Evolutionary conservation across 2,329 filamentous ascomycete species (phyloP).

Genomic region (Diatrype stigma): DNA sequence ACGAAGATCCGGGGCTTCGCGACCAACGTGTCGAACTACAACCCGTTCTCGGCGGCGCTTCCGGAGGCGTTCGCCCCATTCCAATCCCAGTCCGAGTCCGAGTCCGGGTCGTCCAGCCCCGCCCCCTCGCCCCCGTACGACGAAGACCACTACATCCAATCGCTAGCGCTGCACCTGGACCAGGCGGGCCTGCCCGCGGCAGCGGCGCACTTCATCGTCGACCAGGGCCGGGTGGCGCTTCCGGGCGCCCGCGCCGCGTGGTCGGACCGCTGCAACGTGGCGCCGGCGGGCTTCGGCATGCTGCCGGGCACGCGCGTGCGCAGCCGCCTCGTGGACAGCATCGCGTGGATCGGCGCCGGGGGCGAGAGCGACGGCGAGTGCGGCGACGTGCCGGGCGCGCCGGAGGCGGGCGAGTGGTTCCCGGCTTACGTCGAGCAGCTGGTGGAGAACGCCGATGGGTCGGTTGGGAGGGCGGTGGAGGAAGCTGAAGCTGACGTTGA

Average conservation of each 20-base stretch:
- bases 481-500: no score
- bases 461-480: not conserved
- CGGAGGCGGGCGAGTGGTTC: constrained; percentile 68
- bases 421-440: constrained; percentile 56
- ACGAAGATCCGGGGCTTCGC: constrained; percentile 48
- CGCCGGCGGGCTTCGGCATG: constrained; percentile 52
- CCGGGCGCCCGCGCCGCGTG: constrained; percentile 50
- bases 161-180: constrained; percentile 60
- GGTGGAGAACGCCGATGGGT: constrained; percentile 46
- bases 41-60: constrained; percentile 41
- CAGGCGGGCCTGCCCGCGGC: constrained; percentile 39
- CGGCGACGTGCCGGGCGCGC: constrained; percentile 53
- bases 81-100: no score
- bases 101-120: no score
- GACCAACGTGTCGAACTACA: constrained; percentile 59
- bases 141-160: constrained; percentile 53
- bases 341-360: constrained; percentile 62
- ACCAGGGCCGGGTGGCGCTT: constrained; percentile 33
- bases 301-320: constrained; percentile 51
- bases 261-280: constrained; percentile 61
- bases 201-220: constrained; percentile 31
- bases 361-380: constrained; percentile 48
- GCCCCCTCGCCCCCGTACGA: no score
- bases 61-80: constrained; percentile 35
- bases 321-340: constrained; percentile 50